Evolutionary conservation across 2,329 filamentous ascomycete genomes (phyloP), one percentile per base, ranked within the genome.

Genomic region (Neonectria coccinea): DNA sequence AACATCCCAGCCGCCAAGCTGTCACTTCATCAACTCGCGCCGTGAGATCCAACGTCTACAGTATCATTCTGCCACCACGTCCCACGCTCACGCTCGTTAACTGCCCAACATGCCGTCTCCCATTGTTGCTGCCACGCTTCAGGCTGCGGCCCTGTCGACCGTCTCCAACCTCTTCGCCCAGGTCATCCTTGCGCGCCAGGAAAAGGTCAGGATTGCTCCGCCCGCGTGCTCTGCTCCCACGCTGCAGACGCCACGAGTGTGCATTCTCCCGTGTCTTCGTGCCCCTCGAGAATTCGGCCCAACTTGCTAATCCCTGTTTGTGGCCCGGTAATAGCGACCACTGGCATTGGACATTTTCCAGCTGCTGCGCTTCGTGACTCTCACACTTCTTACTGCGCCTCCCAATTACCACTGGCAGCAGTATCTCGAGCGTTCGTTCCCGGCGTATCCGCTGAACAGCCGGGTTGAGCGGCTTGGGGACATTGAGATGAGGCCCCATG

Each of bases 341-440:
- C 80, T 86, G 51, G 68, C 75, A 39, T 77, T 89, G 54, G 84
- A 88, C 62, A 55, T 80, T 1, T 65, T 79, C 31, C 81, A 83
- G 29, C 79, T 89, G 45, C 72, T 85, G 20, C 86, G 85, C 67
- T 89, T 89, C 75, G 81, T 86, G 42, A 77, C 82, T 41, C 81
- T 86, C 56, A 80, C 85, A 3, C 74, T 88, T 59, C 75, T 88
- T 45, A 84, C 83, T 5, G 82, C 85, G 1, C 87, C 87, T 7
- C 82, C 86, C 55, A 88, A 87, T 67, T 88, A 85, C 70, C 76
- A 85, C 59, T 89, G 87, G 86, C 85, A 89, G 69, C 81, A 84
- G 59, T 81, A 81, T 31, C 80, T 88, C 31, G 86, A 88, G 74
- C 78, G 79, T 22, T 80, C 75, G 10, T 86, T 87, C 59, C 86